phyloP scores from a whole-genome alignment of 129 eudicot genomes.

The Escallonia herrerae region DNA sequence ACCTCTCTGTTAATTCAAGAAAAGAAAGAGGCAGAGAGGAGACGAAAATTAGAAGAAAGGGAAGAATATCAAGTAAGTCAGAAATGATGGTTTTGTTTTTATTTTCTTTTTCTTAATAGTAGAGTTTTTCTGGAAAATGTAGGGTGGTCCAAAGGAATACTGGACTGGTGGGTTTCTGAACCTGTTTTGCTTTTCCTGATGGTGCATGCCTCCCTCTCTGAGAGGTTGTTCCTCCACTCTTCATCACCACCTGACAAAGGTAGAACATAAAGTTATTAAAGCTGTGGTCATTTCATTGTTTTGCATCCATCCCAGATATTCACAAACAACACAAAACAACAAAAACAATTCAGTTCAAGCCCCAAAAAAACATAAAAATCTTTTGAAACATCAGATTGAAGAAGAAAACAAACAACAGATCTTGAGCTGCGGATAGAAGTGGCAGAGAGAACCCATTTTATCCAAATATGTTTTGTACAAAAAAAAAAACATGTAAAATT shows the following conservation, averaged over 20 bases:
- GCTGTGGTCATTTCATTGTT: constrained; percentile 45
- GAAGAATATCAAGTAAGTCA: neutral
- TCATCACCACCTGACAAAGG: constrained; percentile 74
- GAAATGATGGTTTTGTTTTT: neutral
- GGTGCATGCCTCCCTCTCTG: constrained; percentile 68
- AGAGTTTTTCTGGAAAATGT: constrained; percentile 13
- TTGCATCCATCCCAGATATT: constrained; percentile 28
- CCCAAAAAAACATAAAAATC: constrained; percentile 1
- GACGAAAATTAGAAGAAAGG: neutral
- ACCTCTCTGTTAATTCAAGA: constrained; percentile 38
- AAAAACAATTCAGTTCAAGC: constrained; percentile 20
- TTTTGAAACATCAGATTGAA: constrained; percentile 13
- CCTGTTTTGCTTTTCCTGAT: constrained; percentile 84
- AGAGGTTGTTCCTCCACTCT: constrained; percentile 66
- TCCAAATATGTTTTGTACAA: constrained; percentile 21
- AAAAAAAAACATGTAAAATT: constrained; percentile 23
- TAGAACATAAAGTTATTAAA: constrained; percentile 43
- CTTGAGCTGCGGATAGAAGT: constrained; percentile 28
- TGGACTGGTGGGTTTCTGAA: constrained; percentile 36
- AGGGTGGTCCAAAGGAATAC: constrained; percentile 65
- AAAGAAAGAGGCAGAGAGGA: neutral
- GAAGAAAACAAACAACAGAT: constrained; percentile 36
- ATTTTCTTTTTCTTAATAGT: constrained; percentile 4
- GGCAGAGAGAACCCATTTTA: constrained; percentile 16
- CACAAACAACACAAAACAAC: constrained; percentile 31